phyloP scores from a whole-genome alignment of 805 yeast species.

The Hanseniaspora valbyensis region DNA sequence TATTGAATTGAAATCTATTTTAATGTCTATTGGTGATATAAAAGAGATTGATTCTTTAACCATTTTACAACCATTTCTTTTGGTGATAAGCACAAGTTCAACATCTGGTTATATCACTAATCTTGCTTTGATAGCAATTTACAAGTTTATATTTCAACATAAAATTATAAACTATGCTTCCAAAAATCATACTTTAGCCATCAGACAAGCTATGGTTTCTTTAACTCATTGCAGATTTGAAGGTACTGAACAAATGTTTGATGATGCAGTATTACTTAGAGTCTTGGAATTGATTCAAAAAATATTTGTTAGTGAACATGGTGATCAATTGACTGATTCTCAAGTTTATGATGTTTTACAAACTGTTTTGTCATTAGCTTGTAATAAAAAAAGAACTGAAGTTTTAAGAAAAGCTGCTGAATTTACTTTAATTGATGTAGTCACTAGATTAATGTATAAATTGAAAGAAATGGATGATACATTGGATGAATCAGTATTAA shows the following conservation, averaged over 20 bases:
- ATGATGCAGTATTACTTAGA: slow-evolving; percentile 79
- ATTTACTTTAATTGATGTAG: slow-evolving; percentile 58
- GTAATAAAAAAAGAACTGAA: slow-evolving; percentile 84
- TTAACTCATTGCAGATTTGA: slow-evolving; percentile 91
- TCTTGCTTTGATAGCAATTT: slow-evolving; percentile 62
- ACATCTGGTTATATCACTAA: slow-evolving; percentile 82
- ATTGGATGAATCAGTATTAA: slow-evolving; percentile 31
- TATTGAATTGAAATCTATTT: slow-evolving; percentile 61
- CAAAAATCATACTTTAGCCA: slow-evolving; percentile 49
- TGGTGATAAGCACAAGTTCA: slow-evolving; percentile 70
- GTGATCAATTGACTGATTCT: slow-evolving; percentile 67
- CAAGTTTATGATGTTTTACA: slow-evolving; percentile 80
- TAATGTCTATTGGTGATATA: slow-evolving; percentile 45
- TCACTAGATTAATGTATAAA: slow-evolving; percentile 55
- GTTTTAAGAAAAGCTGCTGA: slow-evolving; percentile 84
- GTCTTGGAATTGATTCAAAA: slow-evolving; percentile 53
- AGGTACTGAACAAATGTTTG: slow-evolving; percentile 84
- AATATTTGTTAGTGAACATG: slow-evolving; percentile 14
- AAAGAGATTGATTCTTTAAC: slow-evolving; percentile 57
- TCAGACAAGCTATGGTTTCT: slow-evolving; percentile 39
- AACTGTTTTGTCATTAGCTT: slow-evolving; percentile 81
- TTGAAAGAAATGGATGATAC: slow-evolving; percentile 41
- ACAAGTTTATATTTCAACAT: slow-evolving; percentile 55
- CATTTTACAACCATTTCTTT: slow-evolving; percentile 72
- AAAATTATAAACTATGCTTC: slow-evolving; percentile 50